Evolutionary conservation across 2,329 filamentous ascomycete species (phyloP), one percentile per base, ranked within the genome.

Genomic region (Elsinoe perseae): DNA sequence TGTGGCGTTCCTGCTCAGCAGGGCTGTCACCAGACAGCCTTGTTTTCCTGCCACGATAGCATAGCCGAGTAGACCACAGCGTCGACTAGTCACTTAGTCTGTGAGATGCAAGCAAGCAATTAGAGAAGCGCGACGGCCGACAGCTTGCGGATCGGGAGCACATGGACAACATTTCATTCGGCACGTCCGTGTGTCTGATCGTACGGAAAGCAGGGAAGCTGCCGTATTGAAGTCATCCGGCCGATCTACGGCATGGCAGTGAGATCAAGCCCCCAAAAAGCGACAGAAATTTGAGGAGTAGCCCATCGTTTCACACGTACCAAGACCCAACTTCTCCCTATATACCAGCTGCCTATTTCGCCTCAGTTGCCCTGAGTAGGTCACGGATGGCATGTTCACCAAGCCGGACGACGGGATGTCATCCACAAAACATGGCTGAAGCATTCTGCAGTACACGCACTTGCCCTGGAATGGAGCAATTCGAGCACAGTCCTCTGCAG

Each of bases 341-440:
- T 5, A n/a, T n/a, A 50, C 14, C 44, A 50, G 44, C 44, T 50
- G 44, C 44, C 44, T 50, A 50, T 50, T 50, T 25, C 9, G 25
- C 21, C 6, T 1, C 21, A 30, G 38, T 8, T 43, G 16, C 16
- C 21, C 38, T 43, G 8, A 20, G 6, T 6, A 43, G 38, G 38
- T 14, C 32, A 36, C n/a, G 3, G 21, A 4, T 20, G 8, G n/a
- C 44, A 30, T 18, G 14, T 8, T 27, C 23, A 50, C 44, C 25
- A 50, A 50, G 44, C 28, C 44, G 44, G 44, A 9, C 28, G 44
- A 50, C 44, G 44, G 27, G 20, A 32, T 32, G 12, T 50, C 44
- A 23, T 50, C 44, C 25, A 44, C 40, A 25, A 12, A 10, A 14
- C 4, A 10, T 20, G n/a, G 20, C 20, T 14, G 40, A 25, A 44